Base-by-base conservation (phyloP, 257 asterid species). In the Petunia axillaris region DNA sequence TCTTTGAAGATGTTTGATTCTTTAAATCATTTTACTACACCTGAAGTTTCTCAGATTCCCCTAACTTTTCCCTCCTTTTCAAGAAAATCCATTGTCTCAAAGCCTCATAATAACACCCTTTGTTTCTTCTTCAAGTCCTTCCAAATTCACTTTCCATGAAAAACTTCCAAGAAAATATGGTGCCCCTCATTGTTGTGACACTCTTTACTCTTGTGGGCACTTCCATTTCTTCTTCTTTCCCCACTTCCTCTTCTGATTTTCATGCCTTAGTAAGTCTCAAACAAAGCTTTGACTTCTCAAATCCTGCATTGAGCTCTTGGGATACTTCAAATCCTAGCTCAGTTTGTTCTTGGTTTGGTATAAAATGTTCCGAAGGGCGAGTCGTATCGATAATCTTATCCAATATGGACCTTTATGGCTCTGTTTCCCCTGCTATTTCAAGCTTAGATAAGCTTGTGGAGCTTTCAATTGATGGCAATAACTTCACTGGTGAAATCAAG, bases 401-500 rank as follows among this genome's bases (percentile, higher is more conserved):
- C 8, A 89, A 81, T 84, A 82, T 93, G 93, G 87, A 89, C n/a
- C 89, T 95, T 13, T 90, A 87, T 67, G 99, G 99, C 80, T 84
- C 92, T 13, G 86, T 95, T 84, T 90, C 96, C 1, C 88, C 93
- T 15, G 90, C 83, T 52, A 90, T 95, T 77, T 88, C 94, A 36
- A 83, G 85, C 54, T 93, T 95, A 2, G 92, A 92, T 65, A 81
- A 50, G 77, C 89, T 95, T 6, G 57, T 84, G 16, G 94, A 95
- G 86, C 97, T 95, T 35, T 86, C 83, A 62, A 84, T 95, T 50
- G 98, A 95, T 80, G 98, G 99, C 0, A 95, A 95, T 88, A 95
- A 95, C 91, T 93, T 95, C 96, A 95, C 99, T 1, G 99, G 98
- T 2, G 97, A 87, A 64, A 85, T 95, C 87, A 87, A 71, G 84